Evolutionary conservation across 257 asterid genomes (phyloP), one percentile per base, ranked within the genome.

Genomic region (Solanum ossicruentum): DNA sequence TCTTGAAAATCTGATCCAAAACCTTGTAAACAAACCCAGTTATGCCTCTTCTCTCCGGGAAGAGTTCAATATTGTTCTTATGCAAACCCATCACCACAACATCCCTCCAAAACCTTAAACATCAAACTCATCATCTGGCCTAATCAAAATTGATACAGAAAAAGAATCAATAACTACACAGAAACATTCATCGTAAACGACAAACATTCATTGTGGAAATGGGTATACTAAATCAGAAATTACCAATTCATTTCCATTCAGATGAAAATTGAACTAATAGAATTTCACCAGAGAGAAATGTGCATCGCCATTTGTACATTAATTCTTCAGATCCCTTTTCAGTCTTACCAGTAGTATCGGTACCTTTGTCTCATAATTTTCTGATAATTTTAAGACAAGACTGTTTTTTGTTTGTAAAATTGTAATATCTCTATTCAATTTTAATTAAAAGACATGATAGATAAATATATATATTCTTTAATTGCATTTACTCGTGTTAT

Each of bases 61-160:
- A 84, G 57, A 85, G 49, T 83, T 91, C 94, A 86, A 69, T 73
- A 67, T 36, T 71, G 86, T 71, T 88, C 84, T 89, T 91, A 80
- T 83, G 52, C 85, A 87, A 51, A 83, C 90, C 96, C 98, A 93
- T 94, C 84, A 65, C 82, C 80, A 88, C 86, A 85, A 15, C 82
- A 75, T 87, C 85, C 84, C 85, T 85, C 84, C 89, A 86, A 89
- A 69, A 43, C 55, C 85, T 84, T 88, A 85, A 66, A 69, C 20
- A 67, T 18, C 58, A 81, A 88, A 87, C 89, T 84, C 80, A 87
- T 89, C 96, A 91, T 91, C 96, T 93, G 89, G 81, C n/a, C 51
- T 16, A 69, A 69, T 16, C 51, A 36, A 28, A 66, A 28, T 28
- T 26, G 43, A 82, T 26, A 61, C 43, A 26, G 82, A 20, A 65